phyloP scores from a whole-genome alignment of 345 rosid species.

The Lepidium aucheri region DNA sequence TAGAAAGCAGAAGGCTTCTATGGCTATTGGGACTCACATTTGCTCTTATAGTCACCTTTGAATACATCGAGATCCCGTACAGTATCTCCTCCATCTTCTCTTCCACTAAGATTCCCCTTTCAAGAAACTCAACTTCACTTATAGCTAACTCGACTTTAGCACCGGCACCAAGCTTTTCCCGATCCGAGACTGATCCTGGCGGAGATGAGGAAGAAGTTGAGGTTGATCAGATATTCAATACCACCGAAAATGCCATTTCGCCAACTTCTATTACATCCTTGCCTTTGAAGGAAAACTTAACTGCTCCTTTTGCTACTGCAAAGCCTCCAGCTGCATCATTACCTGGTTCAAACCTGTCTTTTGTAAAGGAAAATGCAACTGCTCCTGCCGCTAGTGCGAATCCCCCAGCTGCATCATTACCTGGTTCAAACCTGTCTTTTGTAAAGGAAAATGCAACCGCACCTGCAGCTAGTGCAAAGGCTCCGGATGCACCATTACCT shows the following conservation, averaged over 20 bases:
- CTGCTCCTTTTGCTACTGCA: neutral
- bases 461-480: neutral
- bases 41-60: conserved; percentile 42
- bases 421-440: neutral
- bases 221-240: conserved; percentile 16
- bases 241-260: conserved; percentile 9
- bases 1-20: conserved; percentile 47
- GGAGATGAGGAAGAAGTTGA: conserved; percentile 23
- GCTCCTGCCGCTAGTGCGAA: neutral
- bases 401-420: neutral
- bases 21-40: conserved; percentile 48
- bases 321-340: neutral
- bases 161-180: conserved; percentile 17
- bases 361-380: conserved; percentile 8
- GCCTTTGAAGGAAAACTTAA: neutral
- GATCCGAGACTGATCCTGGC: neutral
- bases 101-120: conserved; percentile 30
- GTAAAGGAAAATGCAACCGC: neutral
- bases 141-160: conserved; percentile 19
- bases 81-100: conserved; percentile 43
- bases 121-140: conserved; percentile 30
- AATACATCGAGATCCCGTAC: conserved; percentile 57
- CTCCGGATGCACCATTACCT: conserved; percentile 2
- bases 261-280: neutral
- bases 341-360: neutral